Base-by-base conservation (phyloP, 2,329 filamentous ascomycete genomes). In the Penicillium sp. region DNA sequence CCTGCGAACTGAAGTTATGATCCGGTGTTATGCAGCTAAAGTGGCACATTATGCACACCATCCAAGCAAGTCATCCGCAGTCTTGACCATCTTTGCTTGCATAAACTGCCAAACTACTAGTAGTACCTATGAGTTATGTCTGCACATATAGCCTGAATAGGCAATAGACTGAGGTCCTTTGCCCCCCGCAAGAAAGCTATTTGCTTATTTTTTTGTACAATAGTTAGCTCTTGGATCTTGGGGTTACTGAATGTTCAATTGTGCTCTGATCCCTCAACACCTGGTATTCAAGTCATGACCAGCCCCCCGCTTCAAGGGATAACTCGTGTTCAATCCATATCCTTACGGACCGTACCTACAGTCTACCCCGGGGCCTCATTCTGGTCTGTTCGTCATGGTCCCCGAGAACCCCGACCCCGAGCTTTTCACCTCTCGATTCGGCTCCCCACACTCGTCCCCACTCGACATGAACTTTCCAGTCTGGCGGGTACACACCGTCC, bases 341-440 rank as follows among this genome's bases (percentile, higher is more conserved):
- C n/a, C n/a, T n/a, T n/a, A n/a, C n/a, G n/a, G n/a, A n/a, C n/a
- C n/a, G n/a, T n/a, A n/a, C n/a, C n/a, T n/a, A n/a, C n/a, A n/a
- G n/a, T n/a, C n/a, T n/a, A n/a, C n/a, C n/a, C n/a, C n/a, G n/a
- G n/a, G n/a, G n/a, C n/a, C n/a, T n/a, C n/a, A n/a, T n/a, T n/a
- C n/a, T 16, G 2, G 10, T 29, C 10, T 11, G 9, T 16, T 31
- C 9, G 12, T 41, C 14, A 9, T 45, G 31, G 25, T 39, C 41
- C 41, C 41, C 41, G 22, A 45, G 22, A 19, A 49, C 13, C 22
- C 41, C 47, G 18, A 49, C 13, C 22, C 41, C 47, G 18, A 46
- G 8, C 3, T 29, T 28, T 25, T 46, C 10, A 11, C 28, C 22
- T 45, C 6, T 38, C 8, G 31, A 25, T 9, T 38, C 8, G 31